Evolutionary conservation across 1,284 basidiomycete genomes (phyloP), one percentile per base, ranked within the genome.

Genomic region (Fomitiporia mediterranea): DNA sequence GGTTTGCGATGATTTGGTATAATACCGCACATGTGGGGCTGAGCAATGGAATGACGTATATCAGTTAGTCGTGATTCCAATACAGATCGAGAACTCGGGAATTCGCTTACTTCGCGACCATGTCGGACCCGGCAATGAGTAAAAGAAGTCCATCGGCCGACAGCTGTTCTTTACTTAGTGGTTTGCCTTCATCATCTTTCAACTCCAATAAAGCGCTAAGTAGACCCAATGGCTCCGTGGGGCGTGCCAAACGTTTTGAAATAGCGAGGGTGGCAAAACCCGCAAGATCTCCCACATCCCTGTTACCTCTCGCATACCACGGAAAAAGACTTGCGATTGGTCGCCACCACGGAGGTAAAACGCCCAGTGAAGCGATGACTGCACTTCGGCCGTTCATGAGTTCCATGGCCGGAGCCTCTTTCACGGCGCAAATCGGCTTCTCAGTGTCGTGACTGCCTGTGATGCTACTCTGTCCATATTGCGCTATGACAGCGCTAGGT

Each of bases 381-480:
- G 94, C 92, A 55, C 94, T 94, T 21, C 94, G 87, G 58, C 87
- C 87, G 69, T 96, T 96, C 55, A 97, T 79, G 61, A 94, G 92
- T 66, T 88, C 74, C 47, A 95, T 84, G 9, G 91, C 93, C 2
- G 90, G 88, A 8, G 28, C 13, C 30, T 49, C 68, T 43, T 70
- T 67, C 47, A 65, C 4, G 19, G 47, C 30, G 27, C 42, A 44
- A 13, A 37, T 17, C 17, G 35, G 4, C 5, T 37, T 17, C 11
- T 11, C 4, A n/a, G 11, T 17, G 19, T 23, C 4, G n/a, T n/a
- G n/a, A 2, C 11, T 17, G 17, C 2, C 17, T 37, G 11, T 17
- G 6, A 13, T 13, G 2, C 17, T 17, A 11, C 40, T 15, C 27
- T 72, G 71, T 44, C 81, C 82, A 56, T 86, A 85, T 1, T 75